These are phyloP conservation scores for Juncus inflexus DNA, from an alignment of 176 grass and related monocot genomes.

Conservation along the genomic window DNA sequence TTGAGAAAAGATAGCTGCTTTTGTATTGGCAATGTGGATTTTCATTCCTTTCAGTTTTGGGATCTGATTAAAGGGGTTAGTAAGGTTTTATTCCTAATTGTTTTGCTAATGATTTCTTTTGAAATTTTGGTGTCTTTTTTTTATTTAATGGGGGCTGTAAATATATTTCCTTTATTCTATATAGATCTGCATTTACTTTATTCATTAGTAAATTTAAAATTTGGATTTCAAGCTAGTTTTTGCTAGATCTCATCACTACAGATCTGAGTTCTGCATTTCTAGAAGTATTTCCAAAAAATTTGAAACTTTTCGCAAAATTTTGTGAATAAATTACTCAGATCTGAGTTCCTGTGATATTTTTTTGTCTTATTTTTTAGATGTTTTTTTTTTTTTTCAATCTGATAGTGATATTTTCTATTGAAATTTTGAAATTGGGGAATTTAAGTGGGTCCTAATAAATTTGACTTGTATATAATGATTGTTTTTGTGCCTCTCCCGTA, in stretches of 20 bases:
- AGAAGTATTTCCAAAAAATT: constrained; percentile 17
- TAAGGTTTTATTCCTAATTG: constrained; percentile 9
- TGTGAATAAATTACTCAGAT: constrained; percentile 20
- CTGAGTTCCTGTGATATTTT: constrained; percentile 15
- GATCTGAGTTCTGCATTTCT: constrained; percentile 28
- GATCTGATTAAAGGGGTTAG: constrained; percentile 24
- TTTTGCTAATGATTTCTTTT: not conserved
- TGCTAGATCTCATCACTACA: constrained; percentile 20
- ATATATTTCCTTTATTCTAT: not conserved
- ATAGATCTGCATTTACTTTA: constrained; percentile 7
- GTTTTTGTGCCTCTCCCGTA: not conserved
- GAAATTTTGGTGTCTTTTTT: constrained; percentile 5
- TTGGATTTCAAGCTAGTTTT: not conserved
- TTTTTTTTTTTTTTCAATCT: not conserved
- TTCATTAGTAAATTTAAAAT: constrained; percentile 6
- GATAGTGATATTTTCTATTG: constrained; percentile 18
- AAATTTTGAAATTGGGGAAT: constrained; percentile 5
- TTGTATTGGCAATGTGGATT: constrained; percentile 16
- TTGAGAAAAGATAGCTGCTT: constrained; percentile 18
- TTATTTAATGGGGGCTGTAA: not conserved
- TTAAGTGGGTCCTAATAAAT: constrained; percentile 10
- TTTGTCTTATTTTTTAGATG: too few relatives aligned
- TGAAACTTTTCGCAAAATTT: constrained; percentile 12
- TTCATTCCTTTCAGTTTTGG: constrained; percentile 16
- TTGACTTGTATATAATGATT: constrained; percentile 13